Evolutionary conservation across 2,329 filamentous ascomycete genomes (phyloP), one percentile per base, ranked within the genome.

Genomic region (Fusarium sp.): DNA sequence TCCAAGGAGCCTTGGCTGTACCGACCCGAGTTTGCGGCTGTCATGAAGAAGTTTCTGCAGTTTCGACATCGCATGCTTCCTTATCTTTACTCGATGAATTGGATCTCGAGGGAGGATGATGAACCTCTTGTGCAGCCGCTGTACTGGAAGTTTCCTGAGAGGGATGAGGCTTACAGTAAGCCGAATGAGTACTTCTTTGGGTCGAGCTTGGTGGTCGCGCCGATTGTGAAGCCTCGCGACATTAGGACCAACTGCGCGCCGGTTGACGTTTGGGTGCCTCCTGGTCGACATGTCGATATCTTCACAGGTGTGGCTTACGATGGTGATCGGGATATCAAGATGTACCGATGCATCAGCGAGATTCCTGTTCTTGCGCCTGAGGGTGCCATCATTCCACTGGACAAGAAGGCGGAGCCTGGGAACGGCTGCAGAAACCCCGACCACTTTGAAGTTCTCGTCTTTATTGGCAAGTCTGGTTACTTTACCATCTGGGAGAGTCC

Each of bases 1-100:
- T 86, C 86, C 43, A 91, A 92, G 75, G 91, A 92, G 74, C 91
- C 91, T 0, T 92, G 91, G 91, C 82, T 84, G 27, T 90, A 87
- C 75, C 84, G 86, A 4, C 74, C 79, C 2, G 88, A 88, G 57
- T 84, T 84, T 8, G 81, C 82, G 34, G 77, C 81, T 0, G 83
- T 86, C 5, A 88, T 91, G 74, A 83, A 85, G 52, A 76, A 84
- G 2, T 88, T 87, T 58, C 78, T 92, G 52, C 84, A 85, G 6
- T 81, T 91, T 25, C 85, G 91, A 0, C 91, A 92, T 76, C 84
- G 87, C 4, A 81, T 92, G 8, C 83, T 92, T 30, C 90, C 91
- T 0, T 92, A 90, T 70, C 81, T 92, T 3, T 88, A 91, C 79
- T 88, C 88, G 0, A 88, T 88, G 83, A 92, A 90, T 69, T 83